Base-by-base conservation (phyloP, 305 asterid genomes). In the Solanum hybrid region DNA sequence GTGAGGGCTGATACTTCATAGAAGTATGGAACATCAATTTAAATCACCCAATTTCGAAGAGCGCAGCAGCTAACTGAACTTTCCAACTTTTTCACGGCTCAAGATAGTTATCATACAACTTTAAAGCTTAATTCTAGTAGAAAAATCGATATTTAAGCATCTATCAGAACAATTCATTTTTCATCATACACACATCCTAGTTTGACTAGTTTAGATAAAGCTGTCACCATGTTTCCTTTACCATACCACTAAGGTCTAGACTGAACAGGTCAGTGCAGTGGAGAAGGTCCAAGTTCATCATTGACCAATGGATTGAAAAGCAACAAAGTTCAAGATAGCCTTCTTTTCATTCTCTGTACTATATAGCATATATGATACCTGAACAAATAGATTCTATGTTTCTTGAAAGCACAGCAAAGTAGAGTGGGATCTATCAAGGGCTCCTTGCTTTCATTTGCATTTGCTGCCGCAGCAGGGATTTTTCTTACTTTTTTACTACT, bases 351-450 rank as follows among this genome's bases (percentile, higher is more conserved):
- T 5, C 17, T 29, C 73, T 19, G 10, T 84, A 84, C 40, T 84
- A 29, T 31, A 69, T 11, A 69, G 32, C 77, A 26, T 71, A 69
- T 60, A 86, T 31, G 36, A 40, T 95, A 97, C 99, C 99, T 96
- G 95, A 97, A 97, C 91, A 96, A 92, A 94, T 95, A 97, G 90
- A 97, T 96, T 89, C 99, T 92, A 87, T 96, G 97, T 92, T 96
- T 96, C 95, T 97, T 97, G 94, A 97, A 97, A 93, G 99, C 99
- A 90, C 99, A 97, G 91, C 99, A 97, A 92, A 96, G 91, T 32
- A 97, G 98, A 89, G 99, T 96, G 34, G 99, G 99, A 92, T 97
- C 99, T 87, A 92, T 91, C 87, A 96, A 93, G 86, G 98, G 98
- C 79, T 97, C 99, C 91, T 96, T 96, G 95, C 95, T 93, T 92